A percentile compares a stretch with the other conserved stretches of the same genome.
These are phyloP conservation scores for Thecaphora thlaspeos DNA, from an alignment of 1,284 basidiomycete species.

Conservation along the genomic window DNA sequence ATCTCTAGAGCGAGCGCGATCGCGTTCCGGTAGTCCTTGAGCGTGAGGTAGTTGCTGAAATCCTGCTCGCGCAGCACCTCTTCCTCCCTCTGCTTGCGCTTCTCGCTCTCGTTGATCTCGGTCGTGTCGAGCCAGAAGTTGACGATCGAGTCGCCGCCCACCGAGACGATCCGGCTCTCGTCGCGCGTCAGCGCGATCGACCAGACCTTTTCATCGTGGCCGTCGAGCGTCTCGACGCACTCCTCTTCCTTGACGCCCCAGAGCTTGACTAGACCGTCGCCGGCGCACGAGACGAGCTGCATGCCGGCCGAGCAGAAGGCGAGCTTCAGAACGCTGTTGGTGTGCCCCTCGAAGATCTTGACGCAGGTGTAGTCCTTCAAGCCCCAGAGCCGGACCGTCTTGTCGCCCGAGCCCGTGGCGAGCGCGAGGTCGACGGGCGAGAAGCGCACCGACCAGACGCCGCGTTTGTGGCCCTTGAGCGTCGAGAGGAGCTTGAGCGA, in stretches of 20 bases:
- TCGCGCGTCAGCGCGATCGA: slow-evolving; percentile 76
- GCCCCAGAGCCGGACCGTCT: slow-evolving; percentile 89
- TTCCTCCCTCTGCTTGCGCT: slow-evolving; percentile 23
- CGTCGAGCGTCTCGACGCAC: slow-evolving; percentile 80
- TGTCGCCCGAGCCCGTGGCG: slow-evolving; percentile 91
- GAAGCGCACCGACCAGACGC: slow-evolving; percentile 92
- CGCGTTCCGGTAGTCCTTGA: slow-evolving; percentile 86
- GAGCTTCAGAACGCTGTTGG: slow-evolving; percentile 90
- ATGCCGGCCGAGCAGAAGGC: slow-evolving; percentile 80
- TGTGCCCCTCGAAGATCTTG: slow-evolving; percentile 68
- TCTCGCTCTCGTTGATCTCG: slow-evolving; percentile 70
- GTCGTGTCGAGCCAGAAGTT: slow-evolving; percentile 94
- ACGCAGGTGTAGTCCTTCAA: slow-evolving; percentile 63
- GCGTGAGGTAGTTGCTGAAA: slow-evolving; percentile 80
- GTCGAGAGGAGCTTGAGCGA: slow-evolving; percentile 74
- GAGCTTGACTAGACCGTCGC: slow-evolving; percentile 90
- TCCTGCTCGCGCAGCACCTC: slow-evolving; percentile 75
- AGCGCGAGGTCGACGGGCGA: slow-evolving; percentile 78
- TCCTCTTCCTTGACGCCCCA: slow-evolving; percentile 91
- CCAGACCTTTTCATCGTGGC: slow-evolving; percentile 93
- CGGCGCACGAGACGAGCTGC: slow-evolving; percentile 83
- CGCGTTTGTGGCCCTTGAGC: slow-evolving; percentile 92
- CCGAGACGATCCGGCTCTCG: slow-evolving; percentile 80
- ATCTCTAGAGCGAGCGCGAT: slow-evolving; percentile 87
- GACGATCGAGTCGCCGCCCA: slow-evolving; percentile 87